Percentiles rank a stretch among this genome's conserved stretches.
Conservation (phyloP, 495 filamentous ascomycete species). For the Trichoderma parareesei region DNA sequence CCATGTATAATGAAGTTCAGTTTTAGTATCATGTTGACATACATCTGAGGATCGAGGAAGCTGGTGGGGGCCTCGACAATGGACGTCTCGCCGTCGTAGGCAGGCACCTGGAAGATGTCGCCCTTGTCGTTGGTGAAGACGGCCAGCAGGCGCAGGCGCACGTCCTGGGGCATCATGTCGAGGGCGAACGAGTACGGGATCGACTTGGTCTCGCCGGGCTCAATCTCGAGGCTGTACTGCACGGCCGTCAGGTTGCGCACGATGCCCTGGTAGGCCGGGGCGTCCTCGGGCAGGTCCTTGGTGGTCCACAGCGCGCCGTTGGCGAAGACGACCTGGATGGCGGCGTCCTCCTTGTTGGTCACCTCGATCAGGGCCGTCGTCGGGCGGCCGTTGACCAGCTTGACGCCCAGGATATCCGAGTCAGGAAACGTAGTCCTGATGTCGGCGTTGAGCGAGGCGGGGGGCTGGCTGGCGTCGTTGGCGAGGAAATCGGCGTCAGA, state of each 20-base stretch:
- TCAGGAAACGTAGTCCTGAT: conserved; percentile 75
- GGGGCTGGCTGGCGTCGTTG: background rate
- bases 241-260: conserved; percentile 78
- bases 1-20: background rate
- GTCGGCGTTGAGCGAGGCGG: conserved; percentile 51
- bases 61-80: conserved; percentile 88
- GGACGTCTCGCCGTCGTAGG: conserved; percentile 80
- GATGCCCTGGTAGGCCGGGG: conserved; percentile 45
- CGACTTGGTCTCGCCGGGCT: conserved; percentile 66
- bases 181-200: conserved; percentile 78
- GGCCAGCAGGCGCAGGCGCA: conserved; percentile 63
- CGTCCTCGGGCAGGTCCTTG: conserved; percentile 36
- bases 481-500: background rate
- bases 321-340: conserved; percentile 68
- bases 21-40: conserved; percentile 10
- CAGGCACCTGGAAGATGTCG: conserved; percentile 63
- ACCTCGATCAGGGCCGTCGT: conserved; percentile 75
- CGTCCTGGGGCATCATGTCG: conserved; percentile 89
- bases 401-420: conserved; percentile 87
- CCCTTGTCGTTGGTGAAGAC: conserved; percentile 62
- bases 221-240: conserved; percentile 65
- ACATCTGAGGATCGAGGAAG: conserved; percentile 97
- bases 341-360: conserved; percentile 70
- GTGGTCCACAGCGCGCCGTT: conserved; percentile 66
- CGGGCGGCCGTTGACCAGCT: conserved; percentile 88